Evolutionary conservation across 345 rosid species (phyloP).

Genomic region (Citrus glauca): DNA sequence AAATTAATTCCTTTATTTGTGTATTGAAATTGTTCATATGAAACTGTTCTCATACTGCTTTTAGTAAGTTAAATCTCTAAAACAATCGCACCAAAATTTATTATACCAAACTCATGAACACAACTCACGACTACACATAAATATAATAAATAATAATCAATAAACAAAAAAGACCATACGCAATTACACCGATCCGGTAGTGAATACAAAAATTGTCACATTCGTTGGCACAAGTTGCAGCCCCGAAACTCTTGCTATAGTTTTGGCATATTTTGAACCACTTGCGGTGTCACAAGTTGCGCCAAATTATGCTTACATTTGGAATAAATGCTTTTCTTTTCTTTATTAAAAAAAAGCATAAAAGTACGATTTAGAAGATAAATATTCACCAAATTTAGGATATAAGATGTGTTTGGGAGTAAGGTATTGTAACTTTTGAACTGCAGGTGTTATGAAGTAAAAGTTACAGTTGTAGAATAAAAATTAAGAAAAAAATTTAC

Average conservation of each 20-base stretch:
- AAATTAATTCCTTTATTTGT: not conserved
- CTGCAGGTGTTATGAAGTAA: rapidly evolving
- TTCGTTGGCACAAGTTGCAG: not conserved
- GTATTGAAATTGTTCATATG: not conserved
- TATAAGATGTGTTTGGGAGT: rapidly evolving
- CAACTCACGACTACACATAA: not conserved
- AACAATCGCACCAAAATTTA: not conserved
- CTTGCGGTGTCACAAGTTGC: not conserved
- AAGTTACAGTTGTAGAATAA: rapidly evolving
- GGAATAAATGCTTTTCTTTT: not conserved
- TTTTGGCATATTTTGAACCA: not conserved
- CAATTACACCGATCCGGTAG: not conserved
- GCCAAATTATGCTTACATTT: not conserved
- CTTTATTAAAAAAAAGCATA: not conserved
- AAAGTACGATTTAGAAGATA: not conserved
- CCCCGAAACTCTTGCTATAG: not conserved
- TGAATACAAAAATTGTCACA: not conserved
- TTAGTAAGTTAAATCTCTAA: not conserved
- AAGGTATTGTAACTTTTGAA: rapidly evolving
- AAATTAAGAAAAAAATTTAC: no score
- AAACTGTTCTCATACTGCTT: not conserved
- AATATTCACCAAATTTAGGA: not conserved
- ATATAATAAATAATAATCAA: not conserved
- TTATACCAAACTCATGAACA: not conserved
- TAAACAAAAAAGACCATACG: not conserved